These are phyloP conservation scores for Mayamaea pseudoterrestris DNA, from an alignment of 108 stramenopile species.

Conservation along the genomic window DNA sequence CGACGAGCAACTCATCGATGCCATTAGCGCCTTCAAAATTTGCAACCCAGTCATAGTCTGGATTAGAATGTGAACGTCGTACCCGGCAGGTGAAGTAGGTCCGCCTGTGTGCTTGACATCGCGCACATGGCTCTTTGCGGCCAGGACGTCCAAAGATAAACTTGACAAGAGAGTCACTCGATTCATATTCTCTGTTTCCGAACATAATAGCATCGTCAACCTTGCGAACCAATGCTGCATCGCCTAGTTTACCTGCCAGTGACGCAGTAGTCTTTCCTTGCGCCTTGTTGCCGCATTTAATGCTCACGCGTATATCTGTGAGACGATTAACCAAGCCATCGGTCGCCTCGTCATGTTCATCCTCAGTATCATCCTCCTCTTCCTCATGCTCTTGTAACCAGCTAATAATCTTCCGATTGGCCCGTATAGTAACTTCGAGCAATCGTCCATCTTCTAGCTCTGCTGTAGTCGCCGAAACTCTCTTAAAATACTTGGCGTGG, in stretches of 20 bases:
- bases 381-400: too few species aligned
- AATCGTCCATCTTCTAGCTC: too few species aligned
- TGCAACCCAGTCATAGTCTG: conserved; percentile 25
- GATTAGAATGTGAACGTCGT: conserved; percentile 25
- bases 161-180: conserved; percentile 6
- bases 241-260: background rate
- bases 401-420: too few species aligned
- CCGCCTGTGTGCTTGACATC: conserved; percentile 18
- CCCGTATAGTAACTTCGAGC: too few species aligned
- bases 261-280: background rate
- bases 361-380: too few species aligned
- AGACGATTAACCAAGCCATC: background rate
- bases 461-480: too few species aligned
- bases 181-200: conserved; percentile 1
- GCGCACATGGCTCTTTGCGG: conserved; percentile 20
- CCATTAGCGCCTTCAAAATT: conserved; percentile 15
- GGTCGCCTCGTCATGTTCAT: too few species aligned
- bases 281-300: background rate
- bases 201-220: conserved; percentile 1
- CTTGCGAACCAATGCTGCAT: too few species aligned
- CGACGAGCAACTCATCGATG: conserved; percentile 22
- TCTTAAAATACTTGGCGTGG: too few species aligned
- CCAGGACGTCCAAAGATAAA: conserved; percentile 19
- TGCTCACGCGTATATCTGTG: background rate
- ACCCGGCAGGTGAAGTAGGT: conserved; percentile 26